A percentile compares a stretch with the other conserved stretches of the same genome.
Evolutionary conservation across 2,329 filamentous ascomycete species (phyloP).

Genomic region (Botrytis hyacinthi): DNA sequence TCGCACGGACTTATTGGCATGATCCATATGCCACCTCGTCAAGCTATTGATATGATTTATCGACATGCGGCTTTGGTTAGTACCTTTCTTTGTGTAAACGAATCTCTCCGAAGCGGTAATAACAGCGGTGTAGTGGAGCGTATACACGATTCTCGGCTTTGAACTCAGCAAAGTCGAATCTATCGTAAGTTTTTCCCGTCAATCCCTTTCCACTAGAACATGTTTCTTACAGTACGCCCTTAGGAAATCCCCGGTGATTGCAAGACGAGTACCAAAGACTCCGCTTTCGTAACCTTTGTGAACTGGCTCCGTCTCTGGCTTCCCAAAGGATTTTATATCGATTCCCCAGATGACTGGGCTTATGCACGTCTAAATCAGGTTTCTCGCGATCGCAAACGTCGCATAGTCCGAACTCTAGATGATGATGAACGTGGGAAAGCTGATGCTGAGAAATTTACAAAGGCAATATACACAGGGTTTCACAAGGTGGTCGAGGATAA

Average conservation of each 20-base stretch:
- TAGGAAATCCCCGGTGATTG: neutral
- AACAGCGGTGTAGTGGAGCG: neutral
- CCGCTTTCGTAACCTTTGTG: neutral
- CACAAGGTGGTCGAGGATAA: neutral
- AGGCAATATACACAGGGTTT: neutral
- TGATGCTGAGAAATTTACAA: neutral
- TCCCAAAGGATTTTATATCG: neutral
- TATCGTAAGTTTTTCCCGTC: neutral
- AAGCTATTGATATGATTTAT: slow-evolving; percentile 11
- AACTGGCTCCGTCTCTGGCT: neutral
- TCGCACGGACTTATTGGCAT: neutral
- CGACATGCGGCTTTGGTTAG: neutral
- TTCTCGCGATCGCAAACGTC: neutral
- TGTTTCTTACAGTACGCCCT: neutral
- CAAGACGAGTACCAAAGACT: neutral
- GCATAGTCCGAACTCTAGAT: neutral
- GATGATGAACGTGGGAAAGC: neutral
- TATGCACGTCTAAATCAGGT: neutral
- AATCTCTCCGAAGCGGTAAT: neutral
- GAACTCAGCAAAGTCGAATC: neutral
- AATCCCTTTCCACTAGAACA: neutral
- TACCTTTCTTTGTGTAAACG: neutral
- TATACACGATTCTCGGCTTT: slow-evolving; percentile 1
- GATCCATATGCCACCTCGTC: neutral
- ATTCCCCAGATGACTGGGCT: neutral